Evolutionary conservation across 805 yeast species (phyloP), one percentile per base, ranked within the genome.

Genomic region (Yamadazyma laniorum): DNA sequence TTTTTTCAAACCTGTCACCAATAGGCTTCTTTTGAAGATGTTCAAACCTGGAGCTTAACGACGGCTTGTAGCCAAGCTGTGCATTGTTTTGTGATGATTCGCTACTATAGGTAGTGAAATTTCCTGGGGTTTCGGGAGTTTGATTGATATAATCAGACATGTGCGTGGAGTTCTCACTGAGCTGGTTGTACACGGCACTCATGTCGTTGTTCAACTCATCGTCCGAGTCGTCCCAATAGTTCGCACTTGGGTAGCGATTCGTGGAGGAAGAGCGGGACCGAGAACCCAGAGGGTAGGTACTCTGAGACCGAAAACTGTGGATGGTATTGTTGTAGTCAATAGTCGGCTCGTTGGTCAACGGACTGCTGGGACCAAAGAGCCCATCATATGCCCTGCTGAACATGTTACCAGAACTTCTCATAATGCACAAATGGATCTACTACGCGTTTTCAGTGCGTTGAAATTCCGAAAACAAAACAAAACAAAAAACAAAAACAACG

Each of bases 281-380:
- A 12, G 31, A 13, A 7, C 14, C 15, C 11, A 5, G n/a, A 3
- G 14, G 27, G 25, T 25, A 14, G 17, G 39, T 17, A 18, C 23
- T 29, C 22, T 35, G 29, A 6, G 42, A 19, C 14, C 18, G 17
- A 22, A 27, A 38, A 18, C 29, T 38, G 15, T 46, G 35, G 14
- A 56, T 50, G 5, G 65, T 59, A 29, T 54, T 38, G 37, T 60
- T 53, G 43, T 62, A 63, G 40, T 61, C 65, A 6, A 62, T 54
- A 3, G 69, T 63, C 2, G 66, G 66, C 34, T 62, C 67, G 40
- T 62, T 61, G 15, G 49, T 44, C 27, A 61, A 42, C 6, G 58
- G 53, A 3, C 53, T 35, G 3, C 56, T 29, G 12, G 50, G 47
- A n/a, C 47, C 50, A 37, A 46, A 46, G n/a, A 46, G 22, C 6